These are phyloP conservation scores for Nematodospora anomalae DNA, from an alignment of 1,139 yeast species.

Conservation along the genomic window DNA sequence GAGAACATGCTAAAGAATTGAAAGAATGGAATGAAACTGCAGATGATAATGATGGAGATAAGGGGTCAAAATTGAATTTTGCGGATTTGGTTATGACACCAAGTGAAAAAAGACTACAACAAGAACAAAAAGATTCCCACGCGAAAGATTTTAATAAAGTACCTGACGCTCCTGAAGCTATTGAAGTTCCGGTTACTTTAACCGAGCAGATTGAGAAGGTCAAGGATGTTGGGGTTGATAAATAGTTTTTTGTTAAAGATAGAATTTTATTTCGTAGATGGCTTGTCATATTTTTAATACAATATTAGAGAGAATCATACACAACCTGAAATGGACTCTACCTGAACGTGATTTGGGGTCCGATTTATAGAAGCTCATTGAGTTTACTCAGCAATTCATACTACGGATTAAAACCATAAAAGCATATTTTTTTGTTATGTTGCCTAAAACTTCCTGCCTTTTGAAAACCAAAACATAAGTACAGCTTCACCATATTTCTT, in stretches of 20 bases:
- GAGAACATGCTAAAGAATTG: conserved; percentile 71
- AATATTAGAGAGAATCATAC: too few species aligned
- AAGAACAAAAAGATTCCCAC: conserved; percentile 6
- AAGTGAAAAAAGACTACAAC: conserved; percentile 24
- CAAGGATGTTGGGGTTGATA: conserved; percentile 33
- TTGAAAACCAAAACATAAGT: too few species aligned
- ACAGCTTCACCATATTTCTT: too few species aligned
- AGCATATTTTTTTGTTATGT: too few species aligned
- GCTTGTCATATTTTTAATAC: too few species aligned
- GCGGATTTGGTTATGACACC: conserved; percentile 53
- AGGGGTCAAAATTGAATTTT: conserved; percentile 43
- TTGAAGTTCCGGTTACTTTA: conserved; percentile 45
- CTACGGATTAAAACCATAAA: too few species aligned
- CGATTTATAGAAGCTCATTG: too few species aligned
- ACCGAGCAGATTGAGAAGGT: conserved; percentile 41
- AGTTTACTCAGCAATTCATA: too few species aligned
- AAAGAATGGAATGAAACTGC: conserved; percentile 68
- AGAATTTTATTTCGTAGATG: too few species aligned
- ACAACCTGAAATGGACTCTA: too few species aligned
- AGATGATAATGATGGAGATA: conserved; percentile 29
- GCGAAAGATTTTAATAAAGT: conserved; percentile 18
- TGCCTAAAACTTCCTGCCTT: too few species aligned
- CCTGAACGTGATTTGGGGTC: too few species aligned
- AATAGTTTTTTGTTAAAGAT: conserved; percentile 8
- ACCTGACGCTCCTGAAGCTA: conserved; percentile 30